Base-by-base conservation (phyloP, 495 filamentous ascomycete genomes). In the Oidiodendron maius region DNA sequence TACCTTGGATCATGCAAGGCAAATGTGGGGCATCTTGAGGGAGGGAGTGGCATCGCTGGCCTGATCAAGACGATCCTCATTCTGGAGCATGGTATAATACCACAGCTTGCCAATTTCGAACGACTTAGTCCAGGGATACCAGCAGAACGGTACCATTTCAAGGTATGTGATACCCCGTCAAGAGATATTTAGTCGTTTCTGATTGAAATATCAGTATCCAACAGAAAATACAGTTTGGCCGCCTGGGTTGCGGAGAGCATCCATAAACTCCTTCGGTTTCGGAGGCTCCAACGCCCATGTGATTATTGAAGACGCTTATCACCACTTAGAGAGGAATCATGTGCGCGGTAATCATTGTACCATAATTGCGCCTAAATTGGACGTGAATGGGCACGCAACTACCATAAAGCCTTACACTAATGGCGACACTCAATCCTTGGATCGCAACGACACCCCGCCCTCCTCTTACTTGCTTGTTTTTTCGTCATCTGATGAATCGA, bases 11-110 rank as follows among this genome's bases (percentile, higher is more conserved):
- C 76, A 0, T 64, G 76, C 0, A 83, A 84, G 54, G 68, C 73
- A 1, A 80, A 80, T 48, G 69, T 82, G n/a, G 78, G 80, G 9
- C 81, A 84, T 55, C 51, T 72, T 3, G 81, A 83, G 55, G 75
- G 70, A 10, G 70, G 71, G 9, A 71, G 69, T 43, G 81, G 80
- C 15, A 62, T 83, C 24, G 68, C 75, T 0, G 74, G 71, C 4
- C 46, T 84, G 5, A 76, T 84, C 42, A 84, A 84, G 48, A 68
- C 71, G 1, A 62, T 69, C 11, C 44, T 82, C 32, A 75, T 76
- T 62, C 56, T 84, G 23, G 77, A 84, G 46, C 69, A 71, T 51
- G 73, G 72, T n/a, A 64, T 70, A 56, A 68, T 78, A 47, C 58
- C 70, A 18, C 68, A 71, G 10, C 71, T 67, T 44, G 48, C 76